A percentile compares a stretch with the other conserved stretches of the same genome.
Conservation (phyloP, 2,329 filamentous ascomycete genomes). For the Dothideomycetes sp. region DNA sequence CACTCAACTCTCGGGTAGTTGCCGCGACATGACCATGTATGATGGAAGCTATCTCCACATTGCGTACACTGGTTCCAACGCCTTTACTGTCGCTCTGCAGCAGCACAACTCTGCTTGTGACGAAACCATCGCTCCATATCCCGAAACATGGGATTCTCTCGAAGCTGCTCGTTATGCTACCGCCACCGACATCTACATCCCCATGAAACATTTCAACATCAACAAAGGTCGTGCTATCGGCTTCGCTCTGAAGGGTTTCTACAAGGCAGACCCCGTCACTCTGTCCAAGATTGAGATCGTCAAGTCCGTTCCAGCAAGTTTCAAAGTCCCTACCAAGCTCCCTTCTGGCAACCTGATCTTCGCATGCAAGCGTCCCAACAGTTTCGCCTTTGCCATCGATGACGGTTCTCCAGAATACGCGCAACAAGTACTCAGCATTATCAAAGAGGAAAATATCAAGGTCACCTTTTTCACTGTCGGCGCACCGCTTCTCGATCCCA, state of each 20-base stretch:
- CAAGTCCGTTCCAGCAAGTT: background rate
- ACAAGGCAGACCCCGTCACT: background rate
- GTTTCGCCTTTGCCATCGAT: background rate
- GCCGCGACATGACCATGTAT: background rate
- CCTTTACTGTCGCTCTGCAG: background rate
- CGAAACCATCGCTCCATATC: background rate
- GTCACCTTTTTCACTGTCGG: background rate
- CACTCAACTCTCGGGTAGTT: background rate
- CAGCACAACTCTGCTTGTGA: background rate
- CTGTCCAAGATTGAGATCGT: background rate
- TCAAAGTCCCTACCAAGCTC: background rate
- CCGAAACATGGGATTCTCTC: background rate
- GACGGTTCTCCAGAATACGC: background rate
- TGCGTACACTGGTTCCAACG: too few relatives aligned
- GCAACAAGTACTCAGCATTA: background rate
- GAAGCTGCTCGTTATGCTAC: conserved; percentile 1
- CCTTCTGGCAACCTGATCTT: background rate
- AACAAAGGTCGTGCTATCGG: background rate
- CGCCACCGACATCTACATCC: background rate
- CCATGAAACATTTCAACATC: background rate
- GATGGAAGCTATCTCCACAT: background rate
- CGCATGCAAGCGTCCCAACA: background rate
- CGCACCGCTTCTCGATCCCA: background rate
- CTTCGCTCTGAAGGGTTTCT: background rate
- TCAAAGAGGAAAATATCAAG: background rate